These are phyloP conservation scores for Collybia sp. DNA, from an alignment of 768 basidiomycete species.

Conservation along the genomic window DNA sequence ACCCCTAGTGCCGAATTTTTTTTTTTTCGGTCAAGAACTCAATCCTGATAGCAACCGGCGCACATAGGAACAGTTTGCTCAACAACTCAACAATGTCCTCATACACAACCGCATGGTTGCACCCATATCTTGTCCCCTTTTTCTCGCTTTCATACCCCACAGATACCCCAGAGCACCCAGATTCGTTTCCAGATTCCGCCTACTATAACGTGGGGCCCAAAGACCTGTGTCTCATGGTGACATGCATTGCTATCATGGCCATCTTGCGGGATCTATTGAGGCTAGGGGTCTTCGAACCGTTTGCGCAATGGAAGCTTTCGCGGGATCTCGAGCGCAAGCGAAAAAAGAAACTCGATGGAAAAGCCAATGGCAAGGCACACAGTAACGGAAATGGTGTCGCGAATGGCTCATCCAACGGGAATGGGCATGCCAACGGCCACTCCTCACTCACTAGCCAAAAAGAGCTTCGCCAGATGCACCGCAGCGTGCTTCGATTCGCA, in stretches of 20 bases:
- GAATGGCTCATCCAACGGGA: conserved; percentile 21
- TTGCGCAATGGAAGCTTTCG: conserved; percentile 73
- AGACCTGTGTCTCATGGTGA: conserved; percentile 76
- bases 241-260: conserved; percentile 87
- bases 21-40: too few species aligned
- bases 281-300: conserved; percentile 70
- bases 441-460: conserved; percentile 22
- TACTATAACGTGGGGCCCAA: conserved; percentile 72
- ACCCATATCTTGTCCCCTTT: conserved; percentile 59
- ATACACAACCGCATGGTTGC: conserved; percentile 32
- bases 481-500: conserved; percentile 81
- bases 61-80: too few species aligned
- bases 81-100: conserved; percentile 1
- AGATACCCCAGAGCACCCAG: conserved; percentile 46
- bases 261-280: conserved; percentile 76
- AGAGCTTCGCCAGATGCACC: conserved; percentile 58
- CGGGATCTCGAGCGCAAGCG: conserved; percentile 38
- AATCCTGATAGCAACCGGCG: too few species aligned
- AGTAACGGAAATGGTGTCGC: conserved; percentile 19
- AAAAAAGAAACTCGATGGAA: conserved; percentile 14
- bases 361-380: conserved; percentile 22
- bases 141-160: conserved; percentile 70
- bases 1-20: too few species aligned
- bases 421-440: conserved; percentile 27
- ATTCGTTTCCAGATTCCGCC: conserved; percentile 66